Evolutionary conservation across 345 rosid genomes (phyloP), one percentile per base, ranked within the genome.

Genomic region (Trapa bicornis): DNA sequence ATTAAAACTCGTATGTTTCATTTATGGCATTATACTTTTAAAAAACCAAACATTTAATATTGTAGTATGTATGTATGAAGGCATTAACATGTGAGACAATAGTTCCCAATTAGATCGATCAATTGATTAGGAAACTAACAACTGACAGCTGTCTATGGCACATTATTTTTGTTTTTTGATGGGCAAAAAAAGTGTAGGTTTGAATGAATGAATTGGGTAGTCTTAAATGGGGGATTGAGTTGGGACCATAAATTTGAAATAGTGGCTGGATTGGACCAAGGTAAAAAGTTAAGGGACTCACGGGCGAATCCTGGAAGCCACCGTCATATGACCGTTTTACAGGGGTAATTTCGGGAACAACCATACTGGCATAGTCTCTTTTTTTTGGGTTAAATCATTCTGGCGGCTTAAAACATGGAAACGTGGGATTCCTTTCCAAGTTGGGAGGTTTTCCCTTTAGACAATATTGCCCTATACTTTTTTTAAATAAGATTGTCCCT

Each of bases 321-420:
- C 43, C 35, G 8, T 13, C 22, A 61, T 5, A 12, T 12, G 5
- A 35, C 36, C 33, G 50, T 6, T 13, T 10, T 0, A 37, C 37
- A 15, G 60, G 76, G 76, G 77, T 37, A 4, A n/a, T 22, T 42
- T 17, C 0, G 68, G 73, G 14, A 71, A 22, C 29, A 22, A 22
- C 29, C 29, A 22, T 22, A 22, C 29, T 22, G 29, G 29, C 29
- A 22, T 22, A 22, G 29, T 22, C 0, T 22, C 29, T 22, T 22
- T 22, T 22, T 22, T 22, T 22, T 22, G 29, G 29, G 29, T 22
- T 22, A 22, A 22, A 57, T 65, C 1, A 3, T 3, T 0, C 1
- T 6, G 29, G 39, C 47, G 10, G 9, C 10, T 15, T 39, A 13
- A 41, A 10, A 42, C 41, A 54, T n/a, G 67, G 33, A 37, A 62